Conservation (phyloP, 306 rosid genomes). For the Vigna unguiculata region DNA sequence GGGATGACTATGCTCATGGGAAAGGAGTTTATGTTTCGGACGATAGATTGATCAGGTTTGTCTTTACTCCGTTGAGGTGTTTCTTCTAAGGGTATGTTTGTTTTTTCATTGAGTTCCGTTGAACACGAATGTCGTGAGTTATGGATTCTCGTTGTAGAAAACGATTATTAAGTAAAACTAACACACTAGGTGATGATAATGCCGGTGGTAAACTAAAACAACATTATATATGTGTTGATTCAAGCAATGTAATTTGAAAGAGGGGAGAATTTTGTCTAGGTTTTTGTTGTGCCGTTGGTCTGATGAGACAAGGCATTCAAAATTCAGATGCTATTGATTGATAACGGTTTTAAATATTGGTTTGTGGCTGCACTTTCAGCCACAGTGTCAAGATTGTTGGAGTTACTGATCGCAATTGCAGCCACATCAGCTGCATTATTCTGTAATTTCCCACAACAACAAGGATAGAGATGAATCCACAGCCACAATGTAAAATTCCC, state of each 20-base stretch:
- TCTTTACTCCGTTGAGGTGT: conserved; percentile 14
- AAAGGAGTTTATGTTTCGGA: conserved; percentile 82
- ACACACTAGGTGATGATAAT: neutral
- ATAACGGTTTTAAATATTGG: neutral
- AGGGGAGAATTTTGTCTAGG: conserved; percentile 2
- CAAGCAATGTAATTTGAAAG: neutral
- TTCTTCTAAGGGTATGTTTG: neutral
- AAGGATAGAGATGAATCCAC: neutral
- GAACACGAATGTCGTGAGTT: neutral
- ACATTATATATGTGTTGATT: neutral
- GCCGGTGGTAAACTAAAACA: conserved; percentile 2
- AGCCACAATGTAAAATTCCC: neutral
- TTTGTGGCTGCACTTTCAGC: neutral
- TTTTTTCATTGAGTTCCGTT: neutral
- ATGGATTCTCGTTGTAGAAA: neutral
- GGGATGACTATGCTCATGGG: conserved; percentile 99
- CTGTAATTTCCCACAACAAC: neutral
- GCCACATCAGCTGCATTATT: neutral
- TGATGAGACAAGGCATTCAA: neutral
- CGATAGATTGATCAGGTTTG: conserved; percentile 84
- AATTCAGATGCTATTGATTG: neutral
- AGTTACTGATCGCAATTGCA: neutral
- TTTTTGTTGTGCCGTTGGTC: neutral
- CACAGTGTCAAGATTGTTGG: neutral
- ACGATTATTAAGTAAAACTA: neutral